Evolutionary conservation across 2,329 filamentous ascomycete species (phyloP).

Genomic region (Penicillium digitatum): DNA sequence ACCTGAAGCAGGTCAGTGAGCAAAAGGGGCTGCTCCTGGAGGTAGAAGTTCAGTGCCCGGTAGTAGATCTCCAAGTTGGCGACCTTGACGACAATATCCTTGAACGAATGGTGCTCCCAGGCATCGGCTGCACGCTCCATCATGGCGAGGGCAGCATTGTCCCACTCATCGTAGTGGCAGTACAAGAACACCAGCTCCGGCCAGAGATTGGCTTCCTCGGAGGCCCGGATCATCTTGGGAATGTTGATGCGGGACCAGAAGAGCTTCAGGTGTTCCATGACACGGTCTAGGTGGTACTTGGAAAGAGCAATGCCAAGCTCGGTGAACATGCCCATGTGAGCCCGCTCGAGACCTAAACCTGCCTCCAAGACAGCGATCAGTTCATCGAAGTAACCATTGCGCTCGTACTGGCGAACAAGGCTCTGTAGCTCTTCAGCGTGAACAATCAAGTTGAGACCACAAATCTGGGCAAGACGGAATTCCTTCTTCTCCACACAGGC

Average conservation of each 20-base stretch:
- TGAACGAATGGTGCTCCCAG: constrained; percentile 99
- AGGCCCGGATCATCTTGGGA: constrained; percentile 90
- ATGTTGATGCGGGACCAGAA: constrained; percentile 99
- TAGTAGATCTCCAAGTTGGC: constrained; percentile 99
- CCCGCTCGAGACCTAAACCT: constrained; percentile 84
- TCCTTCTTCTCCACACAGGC: constrained; percentile 97
- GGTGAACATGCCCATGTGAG: constrained; percentile 97
- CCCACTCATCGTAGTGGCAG: constrained; percentile 96
- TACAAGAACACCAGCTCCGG: constrained; percentile 97
- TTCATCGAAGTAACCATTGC: constrained; percentile 96
- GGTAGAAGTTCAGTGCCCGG: constrained; percentile 91
- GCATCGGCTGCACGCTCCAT: constrained; percentile 97
- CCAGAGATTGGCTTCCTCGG: constrained; percentile 93
- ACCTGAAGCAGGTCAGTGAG: constrained; percentile 92
- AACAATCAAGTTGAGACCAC: constrained; percentile 94
- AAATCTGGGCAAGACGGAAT: constrained; percentile 97
- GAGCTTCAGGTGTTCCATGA: constrained; percentile 98
- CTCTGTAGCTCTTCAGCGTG: constrained; percentile 93
- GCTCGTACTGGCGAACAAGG: constrained; percentile 94
- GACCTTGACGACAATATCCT: constrained; percentile 96
- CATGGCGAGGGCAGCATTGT: constrained; percentile 93
- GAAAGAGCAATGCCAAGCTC: constrained; percentile 85
- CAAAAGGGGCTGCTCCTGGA: constrained; percentile 92
- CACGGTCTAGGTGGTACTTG: constrained; percentile 89
- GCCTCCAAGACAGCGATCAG: constrained; percentile 92